Evolutionary conservation across 164 flowering plant genomes (phyloP).

Genomic region (Vitis riparia): DNA sequence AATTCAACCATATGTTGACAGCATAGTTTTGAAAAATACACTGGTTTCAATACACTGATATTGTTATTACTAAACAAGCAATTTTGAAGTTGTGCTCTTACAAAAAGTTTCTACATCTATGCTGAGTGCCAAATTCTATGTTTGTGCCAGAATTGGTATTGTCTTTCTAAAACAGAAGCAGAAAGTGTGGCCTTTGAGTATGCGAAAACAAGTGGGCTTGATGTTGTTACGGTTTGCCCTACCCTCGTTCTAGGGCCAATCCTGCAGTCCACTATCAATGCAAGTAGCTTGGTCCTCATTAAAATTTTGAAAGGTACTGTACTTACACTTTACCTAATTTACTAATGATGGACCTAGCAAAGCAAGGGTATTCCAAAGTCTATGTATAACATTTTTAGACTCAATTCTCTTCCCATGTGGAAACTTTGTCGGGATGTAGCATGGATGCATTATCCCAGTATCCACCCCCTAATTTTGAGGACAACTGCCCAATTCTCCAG

Average conservation of each 20-base stretch:
- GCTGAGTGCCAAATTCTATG: background rate
- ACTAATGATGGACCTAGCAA: too few relatives aligned
- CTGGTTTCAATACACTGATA: too few relatives aligned
- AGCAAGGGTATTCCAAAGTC: too few relatives aligned
- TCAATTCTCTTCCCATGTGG: background rate
- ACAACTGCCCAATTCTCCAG: background rate
- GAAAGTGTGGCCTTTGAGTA: constrained; percentile 47
- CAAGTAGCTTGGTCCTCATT: constrained; percentile 39
- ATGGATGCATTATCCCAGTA: background rate
- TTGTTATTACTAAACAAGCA: background rate
- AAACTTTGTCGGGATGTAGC: background rate
- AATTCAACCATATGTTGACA: background rate
- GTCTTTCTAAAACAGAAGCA: constrained; percentile 51
- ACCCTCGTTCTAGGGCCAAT: constrained; percentile 48
- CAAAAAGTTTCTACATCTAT: background rate
- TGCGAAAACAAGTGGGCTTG: constrained; percentile 39
- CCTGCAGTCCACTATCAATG: constrained; percentile 45
- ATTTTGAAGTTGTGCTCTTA: background rate
- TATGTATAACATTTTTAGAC: too few relatives aligned
- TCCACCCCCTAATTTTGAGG: background rate
- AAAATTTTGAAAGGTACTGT: constrained; percentile 36
- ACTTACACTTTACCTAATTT: background rate
- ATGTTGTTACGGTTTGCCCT: constrained; percentile 51
- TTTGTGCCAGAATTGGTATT: constrained; percentile 48
- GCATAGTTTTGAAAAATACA: background rate